These are phyloP conservation scores for Neofusicoccum sp. DNA, from an alignment of 2,329 filamentous ascomycete species.

Conservation along the genomic window DNA sequence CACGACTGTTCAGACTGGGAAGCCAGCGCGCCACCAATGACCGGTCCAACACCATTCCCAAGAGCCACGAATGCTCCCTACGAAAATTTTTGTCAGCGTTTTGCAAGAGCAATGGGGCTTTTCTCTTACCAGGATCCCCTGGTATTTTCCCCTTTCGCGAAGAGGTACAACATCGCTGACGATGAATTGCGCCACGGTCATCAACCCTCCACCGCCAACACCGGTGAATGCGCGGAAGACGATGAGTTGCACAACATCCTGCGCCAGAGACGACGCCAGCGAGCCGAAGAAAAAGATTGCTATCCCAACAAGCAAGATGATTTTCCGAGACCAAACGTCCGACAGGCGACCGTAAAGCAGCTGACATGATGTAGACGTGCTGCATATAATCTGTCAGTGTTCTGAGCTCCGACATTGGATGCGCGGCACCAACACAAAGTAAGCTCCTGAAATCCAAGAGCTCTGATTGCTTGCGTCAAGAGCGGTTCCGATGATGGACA, in stretches of 20 bases:
- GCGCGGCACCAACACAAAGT: conserved; percentile 49
- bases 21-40: conserved; percentile 54
- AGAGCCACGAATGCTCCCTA: conserved; percentile 54
- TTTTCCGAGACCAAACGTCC: conserved; percentile 59
- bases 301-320: conserved; percentile 50
- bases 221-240: conserved; percentile 26
- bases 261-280: conserved; percentile 44
- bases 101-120: too few species aligned
- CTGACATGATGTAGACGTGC: conserved; percentile 48
- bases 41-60: conserved; percentile 55
- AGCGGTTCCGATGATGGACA: conserved; percentile 54
- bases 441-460: conserved; percentile 57
- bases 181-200: conserved; percentile 30
- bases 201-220: conserved; percentile 25
- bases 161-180: conserved; percentile 30
- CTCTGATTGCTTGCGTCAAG: conserved; percentile 51
- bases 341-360: conserved; percentile 55
- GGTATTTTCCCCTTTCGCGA: conserved; percentile 31
- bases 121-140: conserved; percentile 22
- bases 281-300: conserved; percentile 50
- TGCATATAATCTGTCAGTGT: not conserved
- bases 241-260: conserved; percentile 41
- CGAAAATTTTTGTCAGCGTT: not conserved
- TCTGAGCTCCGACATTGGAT: not conserved
- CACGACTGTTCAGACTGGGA: conserved; percentile 22